A percentile compares a stretch with the other conserved stretches of the same genome.
Evolutionary conservation across 139 green algal species (phyloP).

Genomic region (Chlorella sp.): DNA sequence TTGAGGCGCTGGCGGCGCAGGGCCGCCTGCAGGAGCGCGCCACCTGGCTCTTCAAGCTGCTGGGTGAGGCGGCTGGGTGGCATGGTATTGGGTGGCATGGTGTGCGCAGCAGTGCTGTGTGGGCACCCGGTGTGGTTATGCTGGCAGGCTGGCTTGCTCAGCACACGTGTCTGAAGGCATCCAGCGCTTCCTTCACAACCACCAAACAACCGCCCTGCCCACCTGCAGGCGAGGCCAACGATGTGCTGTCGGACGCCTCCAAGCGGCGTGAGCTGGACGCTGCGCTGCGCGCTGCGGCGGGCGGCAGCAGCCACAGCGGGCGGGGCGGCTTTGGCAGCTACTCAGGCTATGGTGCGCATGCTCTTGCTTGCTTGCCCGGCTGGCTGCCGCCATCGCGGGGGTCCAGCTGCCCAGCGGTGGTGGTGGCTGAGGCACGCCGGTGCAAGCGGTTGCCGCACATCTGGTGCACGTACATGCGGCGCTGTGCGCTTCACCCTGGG

Average conservation of each 20-base stretch:
- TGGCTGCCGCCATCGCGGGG: too few species aligned
- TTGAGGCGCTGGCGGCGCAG: slow-evolving; percentile 9
- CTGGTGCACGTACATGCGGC: too few species aligned
- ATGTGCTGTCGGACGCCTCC: slow-evolving; percentile 23
- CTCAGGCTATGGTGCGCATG: neutral
- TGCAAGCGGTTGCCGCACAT: too few species aligned
- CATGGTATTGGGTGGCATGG: neutral
- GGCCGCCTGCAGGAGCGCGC: slow-evolving; percentile 24
- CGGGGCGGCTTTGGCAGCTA: neutral
- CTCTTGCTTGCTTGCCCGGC: too few species aligned
- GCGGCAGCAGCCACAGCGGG: neutral
- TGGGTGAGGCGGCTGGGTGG: slow-evolving; percentile 2
- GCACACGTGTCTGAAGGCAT: neutral
- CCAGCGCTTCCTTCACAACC: neutral
- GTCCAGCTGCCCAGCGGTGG: too few species aligned
- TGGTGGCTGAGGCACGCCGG: too few species aligned
- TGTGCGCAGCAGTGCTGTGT: too few species aligned
- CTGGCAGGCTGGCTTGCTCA: neutral
- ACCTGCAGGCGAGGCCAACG: slow-evolving; percentile 19
- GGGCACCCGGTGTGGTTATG: neutral
- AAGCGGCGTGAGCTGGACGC: slow-evolving; percentile 14
- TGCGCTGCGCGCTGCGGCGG: neutral
- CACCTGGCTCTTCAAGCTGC: slow-evolving; percentile 45
- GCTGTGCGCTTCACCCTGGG: too few species aligned
- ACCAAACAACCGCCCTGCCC: neutral